Percentiles rank a stretch among this genome's conserved stretches.
Conservation (phyloP, 495 filamentous ascomycete genomes). For the Melanomma pulvis-pyrius region DNA sequence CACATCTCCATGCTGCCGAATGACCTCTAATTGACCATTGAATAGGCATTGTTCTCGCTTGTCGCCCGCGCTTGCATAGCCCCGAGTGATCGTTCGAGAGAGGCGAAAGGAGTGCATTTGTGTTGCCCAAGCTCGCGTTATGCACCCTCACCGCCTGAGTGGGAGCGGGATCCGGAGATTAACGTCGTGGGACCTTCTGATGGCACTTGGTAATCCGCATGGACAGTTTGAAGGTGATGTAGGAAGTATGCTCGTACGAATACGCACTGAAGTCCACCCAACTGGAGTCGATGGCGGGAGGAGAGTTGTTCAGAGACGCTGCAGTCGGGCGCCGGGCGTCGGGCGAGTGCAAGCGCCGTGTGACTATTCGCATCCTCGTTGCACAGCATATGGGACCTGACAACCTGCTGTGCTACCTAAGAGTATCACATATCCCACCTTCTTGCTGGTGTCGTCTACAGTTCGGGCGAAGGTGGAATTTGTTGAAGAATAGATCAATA, state of each 20-base stretch:
- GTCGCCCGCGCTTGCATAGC: not conserved
- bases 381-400: conserved; percentile 4
- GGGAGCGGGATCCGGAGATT: conserved; percentile 15
- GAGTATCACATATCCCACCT: not conserved
- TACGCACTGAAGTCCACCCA: not conserved
- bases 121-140: not conserved
- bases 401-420: not conserved
- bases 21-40: not conserved
- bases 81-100: not conserved
- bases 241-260: not conserved
- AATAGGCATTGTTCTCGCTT: not conserved
- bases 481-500: not conserved
- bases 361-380: not conserved
- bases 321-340: not conserved
- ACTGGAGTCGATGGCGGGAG: conserved; percentile 7
- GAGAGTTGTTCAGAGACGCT: not conserved
- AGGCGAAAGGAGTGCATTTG: conserved; percentile 1
- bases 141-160: conserved; percentile 1
- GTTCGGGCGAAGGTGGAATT: too few species aligned
- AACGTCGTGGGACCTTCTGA: conserved; percentile 1
- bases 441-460: not conserved
- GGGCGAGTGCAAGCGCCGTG: not conserved
- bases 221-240: not conserved
- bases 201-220: not conserved
- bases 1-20: not conserved